phyloP scores from a whole-genome alignment of 208 protist species.

The Vickermania spadyakhi region DNA sequence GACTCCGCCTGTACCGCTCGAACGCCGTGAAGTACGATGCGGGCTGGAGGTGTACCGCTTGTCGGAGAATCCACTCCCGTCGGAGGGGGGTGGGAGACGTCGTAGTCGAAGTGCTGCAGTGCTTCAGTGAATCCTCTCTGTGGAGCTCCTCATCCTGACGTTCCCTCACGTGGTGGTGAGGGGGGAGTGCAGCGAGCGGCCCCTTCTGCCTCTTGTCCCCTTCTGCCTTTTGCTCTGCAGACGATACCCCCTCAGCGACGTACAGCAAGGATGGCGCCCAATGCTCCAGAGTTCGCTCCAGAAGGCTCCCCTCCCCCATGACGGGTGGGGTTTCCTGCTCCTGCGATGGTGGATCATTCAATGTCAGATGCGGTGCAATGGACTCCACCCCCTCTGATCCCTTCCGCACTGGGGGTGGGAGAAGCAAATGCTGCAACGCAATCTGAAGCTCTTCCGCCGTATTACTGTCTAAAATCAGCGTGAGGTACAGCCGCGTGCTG shows the following conservation, averaged over 20 bases:
- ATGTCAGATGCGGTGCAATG: neutral
- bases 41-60: conserved; percentile 38
- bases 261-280: conserved; percentile 14
- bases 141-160: neutral
- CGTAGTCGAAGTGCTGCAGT: neutral
- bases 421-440: conserved; percentile 30
- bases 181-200: neutral
- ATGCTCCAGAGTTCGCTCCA: conserved; percentile 10
- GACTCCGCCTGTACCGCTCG: no score
- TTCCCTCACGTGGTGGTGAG: neutral
- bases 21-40: conserved; percentile 19
- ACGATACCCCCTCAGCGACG: conserved; percentile 4
- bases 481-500: conserved; percentile 44
- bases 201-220: neutral
- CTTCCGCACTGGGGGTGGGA: conserved; percentile 7
- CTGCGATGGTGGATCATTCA: no score
- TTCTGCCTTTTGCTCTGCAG: neutral
- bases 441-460: conserved; percentile 21
- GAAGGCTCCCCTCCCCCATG: conserved; percentile 1
- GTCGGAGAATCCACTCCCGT: conserved; percentile 24
- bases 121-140: neutral
- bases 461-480: conserved; percentile 71
- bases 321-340: neutral
- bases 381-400: neutral
- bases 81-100: neutral